A percentile compares a stretch with the other conserved stretches of the same genome.
Conservation (phyloP, 352 stramenopile genomes). For the Phytophthora crassamura region DNA sequence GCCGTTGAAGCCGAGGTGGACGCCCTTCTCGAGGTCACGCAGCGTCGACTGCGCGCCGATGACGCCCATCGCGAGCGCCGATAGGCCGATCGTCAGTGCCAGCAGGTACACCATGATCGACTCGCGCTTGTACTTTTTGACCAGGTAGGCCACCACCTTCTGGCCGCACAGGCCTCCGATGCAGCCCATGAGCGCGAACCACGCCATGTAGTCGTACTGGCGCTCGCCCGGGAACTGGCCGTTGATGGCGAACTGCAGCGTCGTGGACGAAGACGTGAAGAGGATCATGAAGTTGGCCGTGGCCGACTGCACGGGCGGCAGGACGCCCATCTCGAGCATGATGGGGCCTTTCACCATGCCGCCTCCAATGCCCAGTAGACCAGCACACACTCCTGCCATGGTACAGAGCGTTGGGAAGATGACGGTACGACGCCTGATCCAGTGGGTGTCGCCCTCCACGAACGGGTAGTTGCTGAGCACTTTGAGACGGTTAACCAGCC, state of each 20-base stretch:
- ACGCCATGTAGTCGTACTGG: slow-evolving; percentile 93
- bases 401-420: slow-evolving; percentile 94
- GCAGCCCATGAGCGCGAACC: slow-evolving; percentile 93
- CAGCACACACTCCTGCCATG: slow-evolving; percentile 94
- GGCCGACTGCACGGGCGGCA: slow-evolving; percentile 88
- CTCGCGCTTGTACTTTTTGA: slow-evolving; percentile 91
- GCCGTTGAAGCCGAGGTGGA: slow-evolving; percentile 70
- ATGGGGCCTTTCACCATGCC: slow-evolving; percentile 98
- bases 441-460: slow-evolving; percentile 95
- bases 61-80: slow-evolving; percentile 71
- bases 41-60: slow-evolving; percentile 67
- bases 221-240: slow-evolving; percentile 75
- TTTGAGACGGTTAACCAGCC: slow-evolving; percentile 75
- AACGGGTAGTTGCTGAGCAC: slow-evolving; percentile 82
- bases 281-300: slow-evolving; percentile 94
- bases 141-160: slow-evolving; percentile 87
- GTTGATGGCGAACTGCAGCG: slow-evolving; percentile 86
- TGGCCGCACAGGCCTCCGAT: slow-evolving; percentile 78
- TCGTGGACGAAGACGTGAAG: slow-evolving; percentile 94
- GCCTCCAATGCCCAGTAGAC: slow-evolving; percentile 96
- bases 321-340: slow-evolving; percentile 97
- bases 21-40: slow-evolving; percentile 62
- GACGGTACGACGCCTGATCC: slow-evolving; percentile 88
- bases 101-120: slow-evolving; percentile 88
- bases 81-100: slow-evolving; percentile 73